Evolutionary conservation across 1,284 basidiomycete genomes (phyloP).

Genomic region (Microbotryum silenes-acaulis): DNA sequence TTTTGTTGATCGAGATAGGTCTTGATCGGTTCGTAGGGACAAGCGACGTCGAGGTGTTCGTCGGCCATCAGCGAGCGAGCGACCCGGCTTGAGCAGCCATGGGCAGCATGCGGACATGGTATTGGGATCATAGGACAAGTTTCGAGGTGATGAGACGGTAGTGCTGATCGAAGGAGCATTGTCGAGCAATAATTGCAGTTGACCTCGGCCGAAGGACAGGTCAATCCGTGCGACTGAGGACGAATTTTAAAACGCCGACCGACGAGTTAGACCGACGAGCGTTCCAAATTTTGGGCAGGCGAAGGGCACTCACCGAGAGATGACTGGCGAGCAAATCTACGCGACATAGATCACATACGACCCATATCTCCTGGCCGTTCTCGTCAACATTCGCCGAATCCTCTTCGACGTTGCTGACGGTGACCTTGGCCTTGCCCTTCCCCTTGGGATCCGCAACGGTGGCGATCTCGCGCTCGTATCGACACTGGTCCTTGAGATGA

Average conservation of each 20-base stretch:
- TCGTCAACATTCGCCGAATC: background rate
- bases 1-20: slow-evolving; percentile 8
- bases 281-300: background rate
- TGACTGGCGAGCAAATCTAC: background rate
- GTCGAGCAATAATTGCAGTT: slow-evolving; percentile 11
- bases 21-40: slow-evolving; percentile 24
- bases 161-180: background rate
- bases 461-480: background rate
- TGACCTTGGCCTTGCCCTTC: background rate
- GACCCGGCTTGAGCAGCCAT: slow-evolving; percentile 9
- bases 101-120: slow-evolving; percentile 19
- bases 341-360: background rate
- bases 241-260: background rate
- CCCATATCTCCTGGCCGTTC: background rate
- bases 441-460: background rate
- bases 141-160: slow-evolving; percentile 9
- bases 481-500: background rate
- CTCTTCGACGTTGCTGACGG: background rate
- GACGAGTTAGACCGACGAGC: background rate
- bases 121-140: slow-evolving; percentile 13
- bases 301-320: background rate
- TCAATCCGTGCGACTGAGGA: background rate
- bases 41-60: slow-evolving; percentile 20
- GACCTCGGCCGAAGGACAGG: background rate
- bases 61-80: slow-evolving; percentile 10